Evolutionary conservation across 2,329 filamentous ascomycete species (phyloP).

Genomic region (Pseudopyricularia cyperi): DNA sequence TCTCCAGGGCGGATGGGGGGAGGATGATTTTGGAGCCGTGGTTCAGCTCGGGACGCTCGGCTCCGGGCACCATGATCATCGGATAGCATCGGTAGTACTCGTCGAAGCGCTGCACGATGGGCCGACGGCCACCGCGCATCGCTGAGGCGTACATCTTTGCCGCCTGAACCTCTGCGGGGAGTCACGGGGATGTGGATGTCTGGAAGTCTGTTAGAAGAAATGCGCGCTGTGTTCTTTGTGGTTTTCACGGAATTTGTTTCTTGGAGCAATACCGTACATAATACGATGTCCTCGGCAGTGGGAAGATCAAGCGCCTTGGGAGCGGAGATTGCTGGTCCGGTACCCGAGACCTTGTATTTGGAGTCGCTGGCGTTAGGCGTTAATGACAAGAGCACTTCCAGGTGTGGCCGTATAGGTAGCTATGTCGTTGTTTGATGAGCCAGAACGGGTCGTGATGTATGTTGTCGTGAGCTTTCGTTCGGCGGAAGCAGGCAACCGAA

Average conservation of each 20-base stretch:
- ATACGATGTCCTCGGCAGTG: no score
- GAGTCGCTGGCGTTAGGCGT: no score
- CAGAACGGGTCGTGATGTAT: constrained; percentile 8
- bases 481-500: background rate
- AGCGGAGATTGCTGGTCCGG: no score
- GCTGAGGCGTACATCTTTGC: constrained; percentile 32
- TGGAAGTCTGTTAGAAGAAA: background rate
- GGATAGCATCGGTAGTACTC: constrained; percentile 98
- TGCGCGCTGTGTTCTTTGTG: no score
- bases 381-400: no score
- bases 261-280: no score
- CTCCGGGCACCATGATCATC: constrained; percentile 82
- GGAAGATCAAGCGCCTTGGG: no score
- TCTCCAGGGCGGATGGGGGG: constrained; percentile 91
- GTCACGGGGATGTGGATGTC: background rate
- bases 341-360: no score
- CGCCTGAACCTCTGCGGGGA: constrained; percentile 15
- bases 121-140: constrained; percentile 30
- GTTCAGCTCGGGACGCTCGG: constrained; percentile 81
- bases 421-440: no score
- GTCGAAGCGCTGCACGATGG: constrained; percentile 68
- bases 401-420: no score
- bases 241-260: no score
- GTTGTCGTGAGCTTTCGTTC: background rate
- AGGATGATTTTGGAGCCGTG: constrained; percentile 97